Evolutionary conservation across 1,139 yeast species (phyloP).

Genomic region (Candida freyschussii): DNA sequence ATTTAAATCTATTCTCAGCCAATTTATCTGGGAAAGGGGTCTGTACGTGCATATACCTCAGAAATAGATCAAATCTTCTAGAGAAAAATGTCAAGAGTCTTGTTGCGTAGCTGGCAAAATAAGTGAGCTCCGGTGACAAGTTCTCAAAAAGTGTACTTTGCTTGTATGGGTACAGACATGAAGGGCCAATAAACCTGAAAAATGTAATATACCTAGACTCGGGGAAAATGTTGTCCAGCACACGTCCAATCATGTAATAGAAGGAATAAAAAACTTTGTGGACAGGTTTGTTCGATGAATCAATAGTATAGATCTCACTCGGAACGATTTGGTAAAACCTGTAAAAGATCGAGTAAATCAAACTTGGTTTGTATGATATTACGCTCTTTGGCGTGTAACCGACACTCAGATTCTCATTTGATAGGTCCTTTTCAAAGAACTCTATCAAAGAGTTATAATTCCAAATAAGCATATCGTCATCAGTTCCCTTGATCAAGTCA

Average conservation of each 20-base stretch:
- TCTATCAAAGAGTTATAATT: slow-evolving; percentile 9
- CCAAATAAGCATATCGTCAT: slow-evolving; percentile 11
- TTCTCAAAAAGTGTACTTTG: slow-evolving; percentile 5
- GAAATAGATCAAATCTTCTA: slow-evolving; percentile 20
- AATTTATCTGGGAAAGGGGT: slow-evolving; percentile 18
- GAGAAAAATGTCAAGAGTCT: slow-evolving; percentile 20
- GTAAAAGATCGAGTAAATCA: slow-evolving; percentile 13
- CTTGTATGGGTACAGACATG: slow-evolving; percentile 18
- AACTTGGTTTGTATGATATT: slow-evolving; percentile 15
- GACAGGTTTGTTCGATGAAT: slow-evolving; percentile 7
- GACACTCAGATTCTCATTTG: slow-evolving; percentile 1
- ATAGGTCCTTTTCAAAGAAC: slow-evolving; percentile 9
- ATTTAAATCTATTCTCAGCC: slow-evolving; percentile 15
- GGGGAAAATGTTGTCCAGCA: slow-evolving; percentile 23
- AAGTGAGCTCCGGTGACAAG: slow-evolving; percentile 9
- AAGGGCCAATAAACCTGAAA: slow-evolving; percentile 23
- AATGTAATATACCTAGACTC: slow-evolving; percentile 18
- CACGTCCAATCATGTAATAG: slow-evolving; percentile 16
- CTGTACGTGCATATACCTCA: slow-evolving; percentile 14
- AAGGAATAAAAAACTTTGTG: slow-evolving; percentile 17
- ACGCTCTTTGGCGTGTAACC: slow-evolving; percentile 9
- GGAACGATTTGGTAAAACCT: slow-evolving; percentile 18
- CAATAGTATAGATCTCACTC: slow-evolving; percentile 14
- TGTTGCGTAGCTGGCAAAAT: slow-evolving; percentile 16
- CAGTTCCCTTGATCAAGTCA: slow-evolving; percentile 5